Percentiles rank a stretch among this genome's conserved stretches.
Conservation (phyloP, 2,329 filamentous ascomycete species). For the Pleoardoris graminearum region DNA sequence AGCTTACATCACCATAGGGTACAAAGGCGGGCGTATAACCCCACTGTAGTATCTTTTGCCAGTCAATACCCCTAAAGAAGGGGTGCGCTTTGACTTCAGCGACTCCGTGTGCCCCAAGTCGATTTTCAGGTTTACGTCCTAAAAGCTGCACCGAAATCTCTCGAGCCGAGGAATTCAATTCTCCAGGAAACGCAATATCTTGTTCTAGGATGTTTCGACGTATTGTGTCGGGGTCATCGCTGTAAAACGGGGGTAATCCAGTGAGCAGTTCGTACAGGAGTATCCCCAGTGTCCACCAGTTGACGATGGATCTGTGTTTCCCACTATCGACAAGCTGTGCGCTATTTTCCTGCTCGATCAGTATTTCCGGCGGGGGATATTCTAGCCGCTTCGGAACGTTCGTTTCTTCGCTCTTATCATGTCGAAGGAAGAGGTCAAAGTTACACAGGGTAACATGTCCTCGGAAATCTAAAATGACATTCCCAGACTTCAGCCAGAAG, state of each 20-base stretch:
- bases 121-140: slow-evolving; percentile 91
- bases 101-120: slow-evolving; percentile 85
- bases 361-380: slow-evolving; percentile 91
- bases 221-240: slow-evolving; percentile 97
- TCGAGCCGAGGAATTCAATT: slow-evolving; percentile 45
- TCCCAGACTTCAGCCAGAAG: slow-evolving; percentile 91
- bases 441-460: slow-evolving; percentile 95
- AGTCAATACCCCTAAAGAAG: slow-evolving; percentile 91
- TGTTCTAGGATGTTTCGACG: slow-evolving; percentile 99
- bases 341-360: slow-evolving; percentile 81
- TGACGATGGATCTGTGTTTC: slow-evolving; percentile 68
- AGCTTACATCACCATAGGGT: slow-evolving; percentile 51
- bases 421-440: slow-evolving; percentile 93
- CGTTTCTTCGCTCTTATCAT: slow-evolving; percentile 90
- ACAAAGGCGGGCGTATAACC: slow-evolving; percentile 92
- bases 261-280: slow-evolving; percentile 99
- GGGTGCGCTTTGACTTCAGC: slow-evolving; percentile 89
- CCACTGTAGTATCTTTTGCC: slow-evolving; percentile 82
- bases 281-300: slow-evolving; percentile 96
- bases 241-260: slow-evolving; percentile 97
- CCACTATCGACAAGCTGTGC: background rate
- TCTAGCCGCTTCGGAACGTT: slow-evolving; percentile 97
- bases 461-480: slow-evolving; percentile 90
- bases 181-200: slow-evolving; percentile 81
- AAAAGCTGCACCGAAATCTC: slow-evolving; percentile 88